Percentiles rank a stretch among this genome's conserved stretches.
Evolutionary conservation across 108 stramenopile species (phyloP).

Genomic region (Nitzschia putrida): DNA sequence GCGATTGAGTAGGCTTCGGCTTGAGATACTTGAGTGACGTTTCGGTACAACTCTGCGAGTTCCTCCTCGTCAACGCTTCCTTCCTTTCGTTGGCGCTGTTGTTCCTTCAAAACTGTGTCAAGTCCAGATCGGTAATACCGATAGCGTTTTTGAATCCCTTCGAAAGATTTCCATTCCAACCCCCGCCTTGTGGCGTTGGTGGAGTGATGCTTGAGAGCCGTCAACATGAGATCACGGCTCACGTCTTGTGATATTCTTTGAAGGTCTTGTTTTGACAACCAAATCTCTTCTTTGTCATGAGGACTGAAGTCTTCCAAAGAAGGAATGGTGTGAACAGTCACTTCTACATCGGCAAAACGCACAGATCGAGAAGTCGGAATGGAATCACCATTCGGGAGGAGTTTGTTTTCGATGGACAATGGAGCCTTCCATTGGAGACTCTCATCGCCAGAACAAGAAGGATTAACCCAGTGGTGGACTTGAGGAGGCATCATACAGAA

Average conservation of each 20-base stretch:
- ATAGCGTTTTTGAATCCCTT: neutral
- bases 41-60: neutral
- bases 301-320: neutral
- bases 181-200: slow-evolving; percentile 7
- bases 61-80: neutral
- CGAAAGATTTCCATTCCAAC: slow-evolving; percentile 13
- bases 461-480: too few relatives aligned
- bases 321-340: neutral
- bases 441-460: too few relatives aligned
- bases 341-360: neutral
- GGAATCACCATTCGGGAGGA: neutral
- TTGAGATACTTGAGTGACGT: neutral
- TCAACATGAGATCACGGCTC: neutral
- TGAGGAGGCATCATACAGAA: too few relatives aligned
- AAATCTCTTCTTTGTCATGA: neutral
- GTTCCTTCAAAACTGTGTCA: slow-evolving; percentile 1
- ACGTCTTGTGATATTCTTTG: neutral
- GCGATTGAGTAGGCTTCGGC: neutral
- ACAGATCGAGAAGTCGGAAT: neutral
- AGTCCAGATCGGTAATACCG: neutral
- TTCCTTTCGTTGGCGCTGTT: slow-evolving; percentile 1
- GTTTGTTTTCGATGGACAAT: too few relatives aligned
- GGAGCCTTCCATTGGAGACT: too few relatives aligned
- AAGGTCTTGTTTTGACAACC: neutral
- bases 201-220: neutral